phyloP scores from a whole-genome alignment of 2,329 filamentous ascomycete genomes.

The Neonectria hederae region DNA sequence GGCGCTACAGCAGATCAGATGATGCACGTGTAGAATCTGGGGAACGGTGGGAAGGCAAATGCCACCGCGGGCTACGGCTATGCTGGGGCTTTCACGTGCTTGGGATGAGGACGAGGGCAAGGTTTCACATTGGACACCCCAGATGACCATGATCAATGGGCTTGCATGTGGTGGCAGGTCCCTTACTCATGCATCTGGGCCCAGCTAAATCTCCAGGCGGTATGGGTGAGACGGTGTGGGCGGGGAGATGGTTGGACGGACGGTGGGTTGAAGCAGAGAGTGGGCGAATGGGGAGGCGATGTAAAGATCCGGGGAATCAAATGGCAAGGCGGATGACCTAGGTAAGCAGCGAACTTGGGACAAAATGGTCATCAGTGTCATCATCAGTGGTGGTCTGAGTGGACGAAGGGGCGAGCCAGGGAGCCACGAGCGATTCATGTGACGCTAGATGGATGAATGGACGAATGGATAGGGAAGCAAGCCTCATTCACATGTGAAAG shows the following conservation, averaged over 20 bases:
- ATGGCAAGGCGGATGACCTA: slow-evolving; percentile 10
- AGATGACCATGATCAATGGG: slow-evolving; percentile 7
- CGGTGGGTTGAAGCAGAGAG: not conserved
- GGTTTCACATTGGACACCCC: not conserved
- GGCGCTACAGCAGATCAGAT: slow-evolving; percentile 15
- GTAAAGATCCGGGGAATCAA: slow-evolving; percentile 14
- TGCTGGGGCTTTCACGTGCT: slow-evolving; percentile 24
- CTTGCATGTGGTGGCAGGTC: not conserved
- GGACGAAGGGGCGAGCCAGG: not conserved
- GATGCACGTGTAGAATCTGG: slow-evolving; percentile 26
- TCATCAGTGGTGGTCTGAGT: slow-evolving; percentile 12
- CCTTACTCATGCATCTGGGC: slow-evolving; percentile 13
- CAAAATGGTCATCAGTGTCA: slow-evolving; percentile 17
- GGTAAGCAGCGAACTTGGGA: slow-evolving; percentile 17
- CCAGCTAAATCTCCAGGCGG: slow-evolving; percentile 2
- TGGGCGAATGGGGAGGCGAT: not conserved
- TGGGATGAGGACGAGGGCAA: not conserved
- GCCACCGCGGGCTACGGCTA: slow-evolving; percentile 20
- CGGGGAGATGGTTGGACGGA: slow-evolving; percentile 4
- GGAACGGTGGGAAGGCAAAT: slow-evolving; percentile 10
- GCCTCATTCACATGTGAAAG: slow-evolving; percentile 28
- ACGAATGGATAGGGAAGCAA: not conserved
- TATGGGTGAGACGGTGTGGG: not conserved
- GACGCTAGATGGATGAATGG: slow-evolving; percentile 1
- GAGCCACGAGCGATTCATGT: slow-evolving; percentile 21